A percentile compares a stretch with the other conserved stretches of the same genome.
These are phyloP conservation scores for Colletotrichum chlorophyti DNA, from an alignment of 2,329 filamentous ascomycete species.

Conservation along the genomic window DNA sequence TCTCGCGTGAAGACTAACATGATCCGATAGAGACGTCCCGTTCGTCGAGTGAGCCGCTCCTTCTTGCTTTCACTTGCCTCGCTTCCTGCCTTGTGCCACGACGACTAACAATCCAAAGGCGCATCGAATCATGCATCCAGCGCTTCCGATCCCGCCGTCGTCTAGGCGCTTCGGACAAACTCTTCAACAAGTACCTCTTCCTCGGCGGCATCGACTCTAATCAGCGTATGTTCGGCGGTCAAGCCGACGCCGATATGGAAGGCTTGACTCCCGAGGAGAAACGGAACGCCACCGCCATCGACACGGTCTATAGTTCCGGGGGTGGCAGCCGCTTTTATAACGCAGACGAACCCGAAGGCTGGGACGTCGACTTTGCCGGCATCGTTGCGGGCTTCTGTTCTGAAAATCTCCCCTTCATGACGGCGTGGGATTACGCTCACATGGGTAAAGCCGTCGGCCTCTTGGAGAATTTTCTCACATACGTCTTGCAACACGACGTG, in stretches of 20 bases:
- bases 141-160: slow-evolving; percentile 81
- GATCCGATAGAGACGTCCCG: slow-evolving; percentile 49
- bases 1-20: not conserved
- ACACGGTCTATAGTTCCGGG: slow-evolving; percentile 59
- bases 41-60: slow-evolving; percentile 60
- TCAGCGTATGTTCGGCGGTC: slow-evolving; percentile 64
- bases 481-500: slow-evolving; percentile 83
- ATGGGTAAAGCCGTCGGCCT: slow-evolving; percentile 70
- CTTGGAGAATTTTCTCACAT: slow-evolving; percentile 87
- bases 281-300: slow-evolving; percentile 68
- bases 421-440: slow-evolving; percentile 59
- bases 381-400: slow-evolving; percentile 82
- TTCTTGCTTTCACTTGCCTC: no score
- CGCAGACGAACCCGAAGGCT: slow-evolving; percentile 57
- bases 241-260: slow-evolving; percentile 60
- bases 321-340: slow-evolving; percentile 57
- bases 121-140: slow-evolving; percentile 85
- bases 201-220: slow-evolving; percentile 79
- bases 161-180: slow-evolving; percentile 62
- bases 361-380: slow-evolving; percentile 81
- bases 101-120: slow-evolving; percentile 51
- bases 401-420: slow-evolving; percentile 51
- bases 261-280: slow-evolving; percentile 69
- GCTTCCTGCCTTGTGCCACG: not conserved
- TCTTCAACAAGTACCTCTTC: slow-evolving; percentile 82